Evolutionary conservation across 2,329 filamentous ascomycete species (phyloP).

Genomic region (Botrytis elliptica): DNA sequence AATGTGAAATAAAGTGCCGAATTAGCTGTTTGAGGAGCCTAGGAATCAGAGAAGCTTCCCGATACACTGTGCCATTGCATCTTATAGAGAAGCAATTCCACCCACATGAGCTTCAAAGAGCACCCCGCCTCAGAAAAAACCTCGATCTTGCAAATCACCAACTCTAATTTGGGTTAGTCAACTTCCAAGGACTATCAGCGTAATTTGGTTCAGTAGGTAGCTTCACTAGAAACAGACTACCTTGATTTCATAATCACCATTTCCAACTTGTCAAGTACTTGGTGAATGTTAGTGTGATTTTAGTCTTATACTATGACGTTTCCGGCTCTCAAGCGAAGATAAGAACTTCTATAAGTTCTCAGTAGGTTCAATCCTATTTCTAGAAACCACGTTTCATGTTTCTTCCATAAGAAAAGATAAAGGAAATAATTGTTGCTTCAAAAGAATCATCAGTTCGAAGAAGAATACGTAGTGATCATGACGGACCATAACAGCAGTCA

Average conservation of each 20-base stretch:
- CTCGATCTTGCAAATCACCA: background rate
- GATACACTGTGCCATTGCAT: background rate
- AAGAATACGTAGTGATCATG: background rate
- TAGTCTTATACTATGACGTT: background rate
- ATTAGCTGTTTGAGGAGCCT: background rate
- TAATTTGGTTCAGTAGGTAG: background rate
- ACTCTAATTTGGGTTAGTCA: background rate
- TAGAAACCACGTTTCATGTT: background rate
- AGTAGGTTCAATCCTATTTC: background rate
- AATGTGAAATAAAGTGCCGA: background rate
- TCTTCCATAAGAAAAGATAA: background rate
- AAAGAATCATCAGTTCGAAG: background rate
- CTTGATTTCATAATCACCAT: background rate
- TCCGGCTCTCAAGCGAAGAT: background rate
- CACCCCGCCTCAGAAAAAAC: too few relatives aligned
- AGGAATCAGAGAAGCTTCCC: fast-evolving
- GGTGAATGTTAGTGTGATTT: background rate
- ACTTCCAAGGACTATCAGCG: background rate
- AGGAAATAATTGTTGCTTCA: fast-evolving
- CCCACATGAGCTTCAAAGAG: background rate
- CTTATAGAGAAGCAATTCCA: background rate
- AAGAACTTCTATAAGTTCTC: background rate
- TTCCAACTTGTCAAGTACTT: background rate
- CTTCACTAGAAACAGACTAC: background rate
- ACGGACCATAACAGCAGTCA: background rate